These are phyloP conservation scores for sorghum (Sorghum bicolor) DNA, from an alignment of 176 grass and related monocot genomes.

Conservation along the genomic window DNA sequence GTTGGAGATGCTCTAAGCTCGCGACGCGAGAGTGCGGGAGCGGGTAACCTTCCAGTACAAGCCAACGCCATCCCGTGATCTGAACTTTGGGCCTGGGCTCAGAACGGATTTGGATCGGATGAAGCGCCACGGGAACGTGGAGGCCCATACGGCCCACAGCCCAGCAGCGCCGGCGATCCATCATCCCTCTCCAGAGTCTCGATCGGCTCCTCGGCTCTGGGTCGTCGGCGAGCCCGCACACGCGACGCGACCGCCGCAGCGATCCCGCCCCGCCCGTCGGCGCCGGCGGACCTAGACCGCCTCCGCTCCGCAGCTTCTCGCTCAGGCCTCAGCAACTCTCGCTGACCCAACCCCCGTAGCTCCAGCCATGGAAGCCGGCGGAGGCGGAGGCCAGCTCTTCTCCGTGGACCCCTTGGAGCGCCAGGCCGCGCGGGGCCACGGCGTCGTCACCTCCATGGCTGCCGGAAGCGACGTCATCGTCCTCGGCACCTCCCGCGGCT, in stretches of 20 bases:
- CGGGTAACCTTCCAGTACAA: no score
- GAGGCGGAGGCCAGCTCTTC: conserved; percentile 54
- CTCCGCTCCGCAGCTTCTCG: background rate
- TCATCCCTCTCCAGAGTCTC: no score
- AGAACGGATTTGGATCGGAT: no score
- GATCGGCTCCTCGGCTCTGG: no score
- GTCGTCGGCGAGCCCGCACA: no score
- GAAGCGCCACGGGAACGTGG: no score
- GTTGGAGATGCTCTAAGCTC: no score
- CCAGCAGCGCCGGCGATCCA: no score
- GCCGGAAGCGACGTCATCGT: conserved; percentile 93
- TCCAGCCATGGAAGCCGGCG: conserved; percentile 29
- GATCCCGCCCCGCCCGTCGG: background rate
- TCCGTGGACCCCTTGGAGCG: conserved; percentile 81
- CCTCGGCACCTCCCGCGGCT: conserved; percentile 85
- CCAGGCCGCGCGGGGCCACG: conserved; percentile 75
- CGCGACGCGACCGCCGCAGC: background rate
- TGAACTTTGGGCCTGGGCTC: no score
- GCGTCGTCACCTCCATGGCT: conserved; percentile 79
- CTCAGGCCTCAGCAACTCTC: background rate
- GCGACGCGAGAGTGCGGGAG: no score
- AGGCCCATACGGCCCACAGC: no score
- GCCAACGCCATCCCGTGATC: no score
- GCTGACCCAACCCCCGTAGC: background rate
- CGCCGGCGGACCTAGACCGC: background rate